These are phyloP conservation scores for Leishmania martiniquensis DNA, from an alignment of 208 protist species.

Conservation along the genomic window DNA sequence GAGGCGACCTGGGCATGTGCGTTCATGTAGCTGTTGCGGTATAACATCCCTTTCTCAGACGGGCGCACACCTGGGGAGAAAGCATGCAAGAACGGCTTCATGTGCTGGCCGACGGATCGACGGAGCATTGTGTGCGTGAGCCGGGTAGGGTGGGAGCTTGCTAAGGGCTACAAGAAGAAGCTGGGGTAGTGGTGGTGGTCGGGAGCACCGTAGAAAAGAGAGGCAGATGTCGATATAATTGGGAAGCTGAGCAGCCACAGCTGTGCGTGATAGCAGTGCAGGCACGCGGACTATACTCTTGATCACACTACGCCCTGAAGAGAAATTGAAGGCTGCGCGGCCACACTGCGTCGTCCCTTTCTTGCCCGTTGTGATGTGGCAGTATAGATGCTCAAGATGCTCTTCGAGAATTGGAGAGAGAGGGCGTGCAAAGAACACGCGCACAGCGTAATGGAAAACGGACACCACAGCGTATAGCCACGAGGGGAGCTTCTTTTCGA, in stretches of 20 bases:
- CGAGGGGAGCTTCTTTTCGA: neutral
- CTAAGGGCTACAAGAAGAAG: neutral
- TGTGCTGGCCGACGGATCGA: conserved; percentile 33
- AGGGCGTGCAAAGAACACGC: neutral
- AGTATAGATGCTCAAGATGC: neutral
- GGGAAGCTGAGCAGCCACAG: neutral
- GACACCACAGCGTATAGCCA: neutral
- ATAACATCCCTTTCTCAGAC: conserved; percentile 88
- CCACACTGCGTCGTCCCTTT: neutral
- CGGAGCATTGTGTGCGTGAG: conserved; percentile 56
- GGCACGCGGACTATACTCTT: neutral
- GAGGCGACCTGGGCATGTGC: conserved; percentile 68
- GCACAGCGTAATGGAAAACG: neutral
- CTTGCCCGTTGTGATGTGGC: neutral
- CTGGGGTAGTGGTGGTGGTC: too few species aligned
- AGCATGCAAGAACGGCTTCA: conserved; percentile 85
- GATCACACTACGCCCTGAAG: neutral
- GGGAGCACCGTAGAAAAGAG: neutral
- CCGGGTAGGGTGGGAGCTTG: neutral
- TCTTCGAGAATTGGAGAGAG: neutral
- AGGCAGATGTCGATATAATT: neutral
- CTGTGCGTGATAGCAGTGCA: neutral
- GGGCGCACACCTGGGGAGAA: conserved; percentile 78
- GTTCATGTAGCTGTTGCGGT: conserved; percentile 91
- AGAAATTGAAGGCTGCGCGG: neutral